Conservation (phyloP, 495 filamentous ascomycete genomes). For the Extremus antarcticus region DNA sequence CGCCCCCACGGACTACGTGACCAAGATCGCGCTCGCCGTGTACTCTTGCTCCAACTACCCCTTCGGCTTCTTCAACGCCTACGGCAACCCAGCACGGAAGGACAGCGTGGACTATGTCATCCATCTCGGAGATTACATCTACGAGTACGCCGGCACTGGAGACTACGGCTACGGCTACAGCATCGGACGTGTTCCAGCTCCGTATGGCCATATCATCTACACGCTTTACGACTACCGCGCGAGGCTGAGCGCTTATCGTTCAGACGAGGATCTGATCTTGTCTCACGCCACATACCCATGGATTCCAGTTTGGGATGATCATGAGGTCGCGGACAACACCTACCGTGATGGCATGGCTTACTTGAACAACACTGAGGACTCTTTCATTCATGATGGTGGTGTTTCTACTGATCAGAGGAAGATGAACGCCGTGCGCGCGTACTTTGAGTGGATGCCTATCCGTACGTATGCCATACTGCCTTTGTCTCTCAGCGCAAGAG, state of each 20-base stretch:
- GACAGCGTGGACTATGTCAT: slow-evolving; percentile 57
- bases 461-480: slow-evolving; percentile 10
- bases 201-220: slow-evolving; percentile 24
- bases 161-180: slow-evolving; percentile 3
- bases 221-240: slow-evolving; percentile 52
- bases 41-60: slow-evolving; percentile 34
- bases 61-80: slow-evolving; percentile 32
- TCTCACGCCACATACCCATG: slow-evolving; percentile 50
- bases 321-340: slow-evolving; percentile 56
- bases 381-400: slow-evolving; percentile 48
- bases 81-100: slow-evolving; percentile 53
- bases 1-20: slow-evolving; percentile 23
- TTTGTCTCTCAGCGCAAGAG: slow-evolving; percentile 38
- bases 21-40: slow-evolving; percentile 28
- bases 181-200: slow-evolving; percentile 26
- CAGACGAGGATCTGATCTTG: slow-evolving; percentile 48
- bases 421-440: slow-evolving; percentile 58
- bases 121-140: slow-evolving; percentile 60
- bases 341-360: slow-evolving; percentile 44
- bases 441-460: slow-evolving; percentile 57
- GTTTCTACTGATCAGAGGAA: slow-evolving; percentile 54
- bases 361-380: slow-evolving; percentile 50
- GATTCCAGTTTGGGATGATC: slow-evolving; percentile 64
- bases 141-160: slow-evolving; percentile 46
- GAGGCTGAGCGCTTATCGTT: slow-evolving; percentile 49